These are phyloP conservation scores for Pseudocercospora cruenta DNA, from an alignment of 2,329 filamentous ascomycete genomes.

Conservation along the genomic window DNA sequence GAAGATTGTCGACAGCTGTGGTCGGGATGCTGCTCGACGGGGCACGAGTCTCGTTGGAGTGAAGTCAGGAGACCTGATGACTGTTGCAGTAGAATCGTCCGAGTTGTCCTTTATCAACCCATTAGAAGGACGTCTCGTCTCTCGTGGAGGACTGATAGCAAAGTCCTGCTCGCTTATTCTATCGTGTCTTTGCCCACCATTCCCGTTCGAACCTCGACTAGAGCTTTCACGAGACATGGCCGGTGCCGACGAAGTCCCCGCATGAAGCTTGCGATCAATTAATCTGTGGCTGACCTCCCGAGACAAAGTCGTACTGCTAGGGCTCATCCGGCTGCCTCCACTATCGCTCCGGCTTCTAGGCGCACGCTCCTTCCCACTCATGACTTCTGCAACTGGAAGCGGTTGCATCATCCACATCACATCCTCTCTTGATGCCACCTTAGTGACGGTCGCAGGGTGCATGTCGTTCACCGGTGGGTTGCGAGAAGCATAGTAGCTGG, in stretches of 20 bases:
- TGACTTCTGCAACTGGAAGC: slow-evolving; percentile 83
- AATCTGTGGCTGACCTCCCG: slow-evolving; percentile 45
- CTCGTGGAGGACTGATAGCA: slow-evolving; percentile 21
- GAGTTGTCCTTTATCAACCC: slow-evolving; percentile 20
- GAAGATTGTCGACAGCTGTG: slow-evolving; percentile 32
- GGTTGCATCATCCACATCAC: slow-evolving; percentile 92
- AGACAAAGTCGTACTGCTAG: slow-evolving; percentile 27
- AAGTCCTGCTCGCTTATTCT: slow-evolving; percentile 32
- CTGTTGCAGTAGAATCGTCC: slow-evolving; percentile 24
- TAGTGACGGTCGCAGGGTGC: slow-evolving; percentile 57
- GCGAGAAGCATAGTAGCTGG: slow-evolving; percentile 38
- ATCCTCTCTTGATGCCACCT: slow-evolving; percentile 54
- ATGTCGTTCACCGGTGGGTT: slow-evolving; percentile 70
- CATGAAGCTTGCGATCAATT: slow-evolving; percentile 38
- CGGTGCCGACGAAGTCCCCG: slow-evolving; percentile 35
- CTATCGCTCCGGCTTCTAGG: slow-evolving; percentile 60
- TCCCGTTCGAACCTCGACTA: slow-evolving; percentile 28
- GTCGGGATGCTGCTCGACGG: slow-evolving; percentile 23
- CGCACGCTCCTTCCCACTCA: slow-evolving; percentile 81
- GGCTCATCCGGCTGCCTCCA: slow-evolving; percentile 43
- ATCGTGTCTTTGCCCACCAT: slow-evolving; percentile 38
- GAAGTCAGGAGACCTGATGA: slow-evolving; percentile 23
- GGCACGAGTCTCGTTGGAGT: slow-evolving; percentile 16
- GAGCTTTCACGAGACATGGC: slow-evolving; percentile 43
- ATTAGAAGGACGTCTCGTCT: slow-evolving; percentile 23